Evolutionary conservation across 148 eudicot genomes (phyloP).

Genomic region (Vaccinium vitisidaea): DNA sequence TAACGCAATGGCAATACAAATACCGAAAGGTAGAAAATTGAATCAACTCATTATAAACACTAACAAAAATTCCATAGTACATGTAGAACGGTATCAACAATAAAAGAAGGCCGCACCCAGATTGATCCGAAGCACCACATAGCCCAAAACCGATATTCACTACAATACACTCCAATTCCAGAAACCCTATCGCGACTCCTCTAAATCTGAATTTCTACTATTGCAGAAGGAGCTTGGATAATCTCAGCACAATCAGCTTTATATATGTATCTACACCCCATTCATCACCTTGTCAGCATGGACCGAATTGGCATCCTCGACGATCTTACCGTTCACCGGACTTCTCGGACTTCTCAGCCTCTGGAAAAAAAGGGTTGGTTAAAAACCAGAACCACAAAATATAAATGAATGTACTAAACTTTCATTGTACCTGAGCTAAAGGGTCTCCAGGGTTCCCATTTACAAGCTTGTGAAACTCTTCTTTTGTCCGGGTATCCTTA

Average conservation of each 20-base stretch:
- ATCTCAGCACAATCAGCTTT: conserved; percentile 7
- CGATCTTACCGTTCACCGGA: conserved; percentile 71
- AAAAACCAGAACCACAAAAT: background rate
- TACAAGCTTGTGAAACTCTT: conserved; percentile 73
- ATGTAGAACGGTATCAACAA: background rate
- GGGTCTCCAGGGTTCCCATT: conserved; percentile 77
- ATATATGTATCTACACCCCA: conserved; percentile 40
- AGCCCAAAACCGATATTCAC: background rate
- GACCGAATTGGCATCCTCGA: conserved; percentile 50
- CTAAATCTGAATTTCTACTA: background rate
- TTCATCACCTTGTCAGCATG: conserved; percentile 63
- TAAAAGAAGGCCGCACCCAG: background rate
- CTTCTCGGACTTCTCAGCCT: conserved; percentile 78
- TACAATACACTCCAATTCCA: background rate
- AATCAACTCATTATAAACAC: background rate
- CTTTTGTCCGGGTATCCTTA: conserved; percentile 71
- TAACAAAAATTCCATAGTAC: background rate
- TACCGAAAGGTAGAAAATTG: background rate
- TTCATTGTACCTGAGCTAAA: conserved; percentile 59
- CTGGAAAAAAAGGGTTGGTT: conserved; percentile 36
- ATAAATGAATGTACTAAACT: background rate
- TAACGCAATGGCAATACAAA: background rate
- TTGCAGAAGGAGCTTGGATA: background rate
- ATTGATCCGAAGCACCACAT: background rate
- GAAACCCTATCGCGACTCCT: background rate